These are phyloP conservation scores for Arabis alpina DNA, from an alignment of 345 rosid species.

Conservation along the genomic window DNA sequence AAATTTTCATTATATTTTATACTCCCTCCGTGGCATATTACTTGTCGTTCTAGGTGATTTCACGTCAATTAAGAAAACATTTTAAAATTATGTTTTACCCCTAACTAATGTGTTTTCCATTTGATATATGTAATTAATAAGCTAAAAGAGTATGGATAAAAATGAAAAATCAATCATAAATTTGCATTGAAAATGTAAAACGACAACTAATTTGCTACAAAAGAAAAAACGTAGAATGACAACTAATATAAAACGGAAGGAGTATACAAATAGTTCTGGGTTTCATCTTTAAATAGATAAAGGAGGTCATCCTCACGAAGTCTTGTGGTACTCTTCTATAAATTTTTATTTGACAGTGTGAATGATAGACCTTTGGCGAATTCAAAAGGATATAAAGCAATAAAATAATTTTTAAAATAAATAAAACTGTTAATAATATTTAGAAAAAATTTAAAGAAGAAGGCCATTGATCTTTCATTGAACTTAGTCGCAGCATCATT, in stretches of 20 bases:
- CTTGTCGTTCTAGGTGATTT: no score
- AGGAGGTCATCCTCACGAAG: conserved; percentile 30
- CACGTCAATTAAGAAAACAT: no score
- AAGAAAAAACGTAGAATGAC: no score
- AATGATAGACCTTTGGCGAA: conserved; percentile 30
- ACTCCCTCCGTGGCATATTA: no score
- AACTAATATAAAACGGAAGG: no score
- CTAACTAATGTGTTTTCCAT: no score
- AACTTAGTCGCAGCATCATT: conserved; percentile 38
- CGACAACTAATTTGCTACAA: no score
- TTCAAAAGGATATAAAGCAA: conserved; percentile 25
- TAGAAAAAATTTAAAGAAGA: background rate
- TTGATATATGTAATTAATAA: no score
- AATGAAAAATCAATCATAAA: no score
- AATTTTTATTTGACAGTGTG: conserved; percentile 14
- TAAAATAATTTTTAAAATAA: background rate
- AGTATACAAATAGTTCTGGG: conserved; percentile 1
- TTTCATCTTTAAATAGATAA: background rate
- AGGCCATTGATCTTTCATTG: conserved; percentile 40
- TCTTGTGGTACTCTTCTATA: conserved; percentile 13
- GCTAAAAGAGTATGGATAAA: no score
- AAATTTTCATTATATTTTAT: background rate
- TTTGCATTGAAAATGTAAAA: no score
- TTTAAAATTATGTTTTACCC: no score
- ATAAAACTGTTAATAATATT: background rate